A percentile compares a stretch with the other conserved stretches of the same genome.
Evolutionary conservation across 768 basidiomycete genomes (phyloP).

Genomic region (Pleurotus cornucopiae): DNA sequence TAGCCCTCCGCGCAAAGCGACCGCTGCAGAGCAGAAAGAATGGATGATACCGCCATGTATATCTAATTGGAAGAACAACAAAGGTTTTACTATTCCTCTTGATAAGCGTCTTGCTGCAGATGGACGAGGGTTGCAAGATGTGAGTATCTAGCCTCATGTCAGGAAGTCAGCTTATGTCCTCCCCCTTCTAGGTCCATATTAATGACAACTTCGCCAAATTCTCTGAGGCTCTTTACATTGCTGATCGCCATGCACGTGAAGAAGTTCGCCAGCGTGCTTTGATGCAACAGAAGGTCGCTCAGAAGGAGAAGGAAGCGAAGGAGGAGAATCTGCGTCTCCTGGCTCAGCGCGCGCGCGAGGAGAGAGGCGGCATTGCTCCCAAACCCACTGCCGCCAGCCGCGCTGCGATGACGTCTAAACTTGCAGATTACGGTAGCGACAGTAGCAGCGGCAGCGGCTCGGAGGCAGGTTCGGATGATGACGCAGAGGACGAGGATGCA

Average conservation of each 20-base stretch:
- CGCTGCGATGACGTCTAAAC: constrained; percentile 67
- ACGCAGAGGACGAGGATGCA: constrained; percentile 78
- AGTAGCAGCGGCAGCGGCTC: constrained; percentile 52
- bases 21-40: constrained; percentile 96
- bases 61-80: constrained; percentile 99
- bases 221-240: constrained; percentile 92
- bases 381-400: constrained; percentile 65
- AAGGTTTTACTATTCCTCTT: constrained; percentile 98
- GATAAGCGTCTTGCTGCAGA: constrained; percentile 98
- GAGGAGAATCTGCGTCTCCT: constrained; percentile 93
- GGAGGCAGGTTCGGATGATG: constrained; percentile 50
- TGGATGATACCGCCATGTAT: constrained; percentile 99
- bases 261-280: constrained; percentile 94
- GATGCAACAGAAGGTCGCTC: constrained; percentile 98
- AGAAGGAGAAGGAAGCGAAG: constrained; percentile 96
- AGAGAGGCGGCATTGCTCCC: constrained; percentile 75
- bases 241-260: constrained; percentile 95
- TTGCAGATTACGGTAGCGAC: constrained; percentile 87
- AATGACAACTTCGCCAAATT: constrained; percentile 99
- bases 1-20: constrained; percentile 93
- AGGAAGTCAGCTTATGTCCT: not conserved
- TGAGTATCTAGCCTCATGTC: constrained; percentile 34
- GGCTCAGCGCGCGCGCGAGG: constrained; percentile 94
- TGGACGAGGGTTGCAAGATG: constrained; percentile 97
- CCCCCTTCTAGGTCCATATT: constrained; percentile 75